Conservation (phyloP, 371 early-diverging fungal genomes). For the Lichtheimia ramosa region DNA sequence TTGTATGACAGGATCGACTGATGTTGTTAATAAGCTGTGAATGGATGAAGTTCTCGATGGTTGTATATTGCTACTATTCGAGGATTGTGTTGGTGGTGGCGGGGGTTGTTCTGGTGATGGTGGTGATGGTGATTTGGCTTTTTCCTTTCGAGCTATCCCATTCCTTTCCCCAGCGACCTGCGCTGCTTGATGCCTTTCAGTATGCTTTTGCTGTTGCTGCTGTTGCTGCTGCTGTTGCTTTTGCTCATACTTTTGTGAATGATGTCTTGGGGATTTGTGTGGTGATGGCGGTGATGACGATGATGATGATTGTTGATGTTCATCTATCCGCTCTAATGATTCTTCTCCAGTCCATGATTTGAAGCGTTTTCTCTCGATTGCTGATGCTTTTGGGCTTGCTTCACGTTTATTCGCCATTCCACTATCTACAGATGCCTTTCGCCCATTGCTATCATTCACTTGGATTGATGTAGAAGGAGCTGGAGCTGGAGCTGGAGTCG, state of each 20-base stretch:
- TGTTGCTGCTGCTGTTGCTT: background rate
- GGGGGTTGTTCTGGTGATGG: background rate
- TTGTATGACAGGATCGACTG: conserved; percentile 15
- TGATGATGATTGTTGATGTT: background rate
- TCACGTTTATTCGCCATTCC: conserved; percentile 13
- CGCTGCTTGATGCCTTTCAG: background rate
- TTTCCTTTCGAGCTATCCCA: background rate
- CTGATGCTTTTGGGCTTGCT: conserved; percentile 2
- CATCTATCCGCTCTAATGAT: background rate
- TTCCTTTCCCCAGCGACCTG: background rate
- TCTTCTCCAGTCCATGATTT: conserved; percentile 18
- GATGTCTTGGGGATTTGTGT: background rate
- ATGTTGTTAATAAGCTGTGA: conserved; percentile 21
- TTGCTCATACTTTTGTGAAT: background rate
- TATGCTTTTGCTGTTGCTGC: background rate
- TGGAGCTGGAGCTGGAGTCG: background rate
- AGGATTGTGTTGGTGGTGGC: too few relatives aligned
- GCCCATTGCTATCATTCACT: background rate
- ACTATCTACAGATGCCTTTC: conserved; percentile 1
- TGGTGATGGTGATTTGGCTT: background rate
- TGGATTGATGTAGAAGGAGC: background rate
- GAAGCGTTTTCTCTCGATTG: conserved; percentile 17
- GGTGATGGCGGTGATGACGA: conserved; percentile 2
- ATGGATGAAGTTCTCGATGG: conserved; percentile 9
- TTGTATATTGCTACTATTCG: background rate